Base-by-base conservation (phyloP, 2,329 filamentous ascomycete genomes). In the Fusarium sp. region DNA sequence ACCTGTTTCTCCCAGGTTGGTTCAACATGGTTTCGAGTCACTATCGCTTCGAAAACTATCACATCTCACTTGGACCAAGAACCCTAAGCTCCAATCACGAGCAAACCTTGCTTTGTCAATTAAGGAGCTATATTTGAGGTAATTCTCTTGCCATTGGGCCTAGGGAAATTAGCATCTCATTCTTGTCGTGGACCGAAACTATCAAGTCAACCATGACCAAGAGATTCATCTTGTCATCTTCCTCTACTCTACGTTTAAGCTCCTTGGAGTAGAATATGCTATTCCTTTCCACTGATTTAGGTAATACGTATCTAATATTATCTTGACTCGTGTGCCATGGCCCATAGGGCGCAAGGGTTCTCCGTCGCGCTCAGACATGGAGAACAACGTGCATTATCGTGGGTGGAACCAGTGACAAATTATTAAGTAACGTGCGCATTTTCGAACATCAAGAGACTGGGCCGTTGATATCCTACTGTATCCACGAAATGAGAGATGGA, bases 1-100 rank as follows among this genome's bases (percentile, higher is more conserved):
- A 47, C 42, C 22, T 47, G 27, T 47, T 47, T 47, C 22, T 47
- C 22, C 42, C 42, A 47, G 42, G 8, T 47, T 47, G 42, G 22
- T 47, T 47, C 27, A 47, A 47, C 5, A 18, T 6, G 22, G 9
- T 5, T 42, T 42, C 11, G 20, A 7, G 38, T 18, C 22, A 25
- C 22, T 14, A 18, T 27, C 42, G 42, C 22, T 27, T 47, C 14
- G 6, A 1, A 25, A 18, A 1, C 42, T 47, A 18, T 27, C 42
- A 47, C 9, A 10, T 27, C 42, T 47, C 42, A 18, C 6, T 8
- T 27, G 1, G 13, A 47, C 4, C 18, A 47, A 47, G 42, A 27
- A 27, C 5, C 8, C 5, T 18, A 22, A 16, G 22, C 4, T 18
- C 42, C 14, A 47, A 27, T 47, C 22, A 47, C 22, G 8, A 27